A percentile compares a stretch with the other conserved stretches of the same genome.
Evolutionary conservation across 2,329 filamentous ascomycete species (phyloP).

Genomic region (Ascosphaera pollenicola): DNA sequence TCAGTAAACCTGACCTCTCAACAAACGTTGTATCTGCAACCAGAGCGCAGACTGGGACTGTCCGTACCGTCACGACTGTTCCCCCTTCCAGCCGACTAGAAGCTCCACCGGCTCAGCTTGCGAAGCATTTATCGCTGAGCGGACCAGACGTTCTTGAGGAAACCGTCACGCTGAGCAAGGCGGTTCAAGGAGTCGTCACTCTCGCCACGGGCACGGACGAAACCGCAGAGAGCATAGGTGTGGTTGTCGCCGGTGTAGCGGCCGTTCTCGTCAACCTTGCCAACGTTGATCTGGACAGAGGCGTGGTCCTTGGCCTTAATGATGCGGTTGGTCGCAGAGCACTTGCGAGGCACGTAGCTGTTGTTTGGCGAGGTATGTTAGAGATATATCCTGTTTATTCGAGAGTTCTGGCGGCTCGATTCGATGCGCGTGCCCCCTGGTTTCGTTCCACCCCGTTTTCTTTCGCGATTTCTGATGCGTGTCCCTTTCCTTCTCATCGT

Average conservation of each 20-base stretch:
- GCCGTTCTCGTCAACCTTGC: slow-evolving; percentile 98
- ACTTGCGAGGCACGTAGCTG: slow-evolving; percentile 97
- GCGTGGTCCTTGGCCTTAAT: slow-evolving; percentile 99
- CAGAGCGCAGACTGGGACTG: too few relatives aligned
- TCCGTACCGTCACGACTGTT: too few relatives aligned
- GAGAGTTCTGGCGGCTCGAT: too few relatives aligned
- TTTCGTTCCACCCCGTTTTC: too few relatives aligned
- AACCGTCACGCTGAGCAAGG: slow-evolving; percentile 83
- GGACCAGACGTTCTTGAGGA: slow-evolving; percentile 94
- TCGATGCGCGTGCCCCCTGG: too few relatives aligned
- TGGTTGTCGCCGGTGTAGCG: slow-evolving; percentile 94
- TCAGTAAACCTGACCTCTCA: too few relatives aligned
- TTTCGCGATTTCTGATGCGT: too few relatives aligned
- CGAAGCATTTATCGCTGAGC: slow-evolving; percentile 31
- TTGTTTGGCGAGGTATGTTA: slow-evolving; percentile 4
- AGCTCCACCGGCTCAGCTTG: too few relatives aligned
- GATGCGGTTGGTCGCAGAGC: slow-evolving; percentile 97
- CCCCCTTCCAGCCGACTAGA: too few relatives aligned
- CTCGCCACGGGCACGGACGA: slow-evolving; percentile 96
- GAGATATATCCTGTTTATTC: too few relatives aligned
- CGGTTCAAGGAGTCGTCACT: slow-evolving; percentile 92
- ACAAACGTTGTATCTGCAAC: too few relatives aligned
- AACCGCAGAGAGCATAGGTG: slow-evolving; percentile 90
- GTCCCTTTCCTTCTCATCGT: too few relatives aligned
- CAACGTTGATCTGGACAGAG: slow-evolving; percentile 89